Conservation (phyloP, 441 rosid species). For the Metrosideros polymorpha region DNA sequence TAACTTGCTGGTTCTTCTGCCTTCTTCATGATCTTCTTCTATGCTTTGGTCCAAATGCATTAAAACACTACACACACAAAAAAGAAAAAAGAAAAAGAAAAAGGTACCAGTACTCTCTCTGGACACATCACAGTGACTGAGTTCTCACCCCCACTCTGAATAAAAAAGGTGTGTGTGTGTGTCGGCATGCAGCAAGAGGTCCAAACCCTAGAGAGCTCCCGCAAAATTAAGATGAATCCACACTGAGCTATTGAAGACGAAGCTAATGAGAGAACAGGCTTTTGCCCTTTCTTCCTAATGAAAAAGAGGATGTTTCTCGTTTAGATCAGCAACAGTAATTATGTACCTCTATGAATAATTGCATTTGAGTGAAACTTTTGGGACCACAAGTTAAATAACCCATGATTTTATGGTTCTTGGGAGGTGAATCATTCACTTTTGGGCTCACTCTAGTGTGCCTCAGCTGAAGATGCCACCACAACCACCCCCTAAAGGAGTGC, state of each 20-base stretch:
- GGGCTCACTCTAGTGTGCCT: neutral
- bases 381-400: neutral
- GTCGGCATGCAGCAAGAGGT: neutral
- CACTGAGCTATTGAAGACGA: neutral
- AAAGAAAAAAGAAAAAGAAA: neutral
- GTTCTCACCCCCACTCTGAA: neutral
- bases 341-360: neutral
- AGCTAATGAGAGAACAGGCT: neutral
- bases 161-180: neutral
- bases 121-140: neutral
- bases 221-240: neutral
- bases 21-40: neutral
- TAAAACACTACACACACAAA: neutral
- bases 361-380: neutral
- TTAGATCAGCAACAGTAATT: neutral
- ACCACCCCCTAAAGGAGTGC: neutral
- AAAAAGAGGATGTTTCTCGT: neutral
- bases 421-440: neutral
- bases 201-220: neutral
- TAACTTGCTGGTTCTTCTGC: neutral
- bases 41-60: neutral
- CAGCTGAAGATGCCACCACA: neutral
- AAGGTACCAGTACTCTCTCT: neutral
- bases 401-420: neutral
- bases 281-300: neutral